Evolutionary conservation across 2,329 filamentous ascomycete genomes (phyloP), one percentile per base, ranked within the genome.

Genomic region (Alternaria infectoria): DNA sequence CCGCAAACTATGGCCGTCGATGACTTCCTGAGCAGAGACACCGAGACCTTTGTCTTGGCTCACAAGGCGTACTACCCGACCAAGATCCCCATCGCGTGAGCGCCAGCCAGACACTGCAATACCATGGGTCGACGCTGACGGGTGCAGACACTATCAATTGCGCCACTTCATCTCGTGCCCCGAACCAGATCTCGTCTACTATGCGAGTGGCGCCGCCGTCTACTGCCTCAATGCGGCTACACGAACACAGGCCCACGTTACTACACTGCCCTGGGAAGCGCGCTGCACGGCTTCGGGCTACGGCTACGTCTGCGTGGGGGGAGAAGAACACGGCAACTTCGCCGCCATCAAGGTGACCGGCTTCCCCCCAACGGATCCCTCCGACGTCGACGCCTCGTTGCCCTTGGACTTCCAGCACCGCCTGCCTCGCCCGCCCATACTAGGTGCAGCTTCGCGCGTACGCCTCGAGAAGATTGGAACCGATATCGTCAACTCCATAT

Each of bases 261-360:
- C 89, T 85, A 69, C 96, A 90, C 80, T 87, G 80, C 72, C 91
- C 54, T 86, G 84, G 74, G 85, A 88, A 62, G 87, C 94, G n/a
- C 88, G 92, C 81, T 98, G 95, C 79, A 87, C 97, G 7, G 91
- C 93, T n/a, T 91, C 93, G 8, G 90, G 89, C 57, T 88, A 92
- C 73, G 93, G 93, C 56, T 98, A 93, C 91, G 86, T 98, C 40
- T 97, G 93, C 73, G 92, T 94, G 50, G 96, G 95, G 50, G 95
- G 95, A 44, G 85, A 86, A 62, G 91, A 97, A 73, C 88, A 89
- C 69, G 96, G 96, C 61, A 91, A 96, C 76, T 97, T 97, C 76
- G 90, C 92, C 28, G 90, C 93, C 59, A 91, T 97, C 73, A 89
- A 87, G 69, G 83, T 94, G 46, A 75, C 76, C 64, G 81, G 75